These are phyloP conservation scores for Digitaria exilis DNA, from an alignment of 202 grass and related monocot species.

Conservation along the genomic window DNA sequence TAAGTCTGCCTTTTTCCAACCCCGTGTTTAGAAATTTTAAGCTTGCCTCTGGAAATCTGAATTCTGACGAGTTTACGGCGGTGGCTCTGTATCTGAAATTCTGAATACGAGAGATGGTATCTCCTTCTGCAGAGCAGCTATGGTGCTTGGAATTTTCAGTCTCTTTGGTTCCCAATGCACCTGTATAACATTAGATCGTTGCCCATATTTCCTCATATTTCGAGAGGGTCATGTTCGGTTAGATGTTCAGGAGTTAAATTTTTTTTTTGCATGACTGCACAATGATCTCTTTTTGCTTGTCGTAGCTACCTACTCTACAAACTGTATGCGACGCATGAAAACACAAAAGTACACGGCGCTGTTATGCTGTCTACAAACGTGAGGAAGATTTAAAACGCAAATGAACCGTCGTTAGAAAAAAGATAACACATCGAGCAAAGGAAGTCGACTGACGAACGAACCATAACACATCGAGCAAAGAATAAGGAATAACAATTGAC, in stretches of 20 bases:
- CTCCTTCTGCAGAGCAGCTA: not conserved
- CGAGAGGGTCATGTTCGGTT: not conserved
- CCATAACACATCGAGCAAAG: too few relatives aligned
- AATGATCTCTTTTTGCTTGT: not conserved
- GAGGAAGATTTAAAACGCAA: not conserved
- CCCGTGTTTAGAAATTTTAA: slow-evolving; percentile 14
- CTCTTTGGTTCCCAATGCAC: not conserved
- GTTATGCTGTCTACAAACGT: not conserved
- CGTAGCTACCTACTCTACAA: not conserved
- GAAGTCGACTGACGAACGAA: too few relatives aligned
- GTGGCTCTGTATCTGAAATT: too few relatives aligned
- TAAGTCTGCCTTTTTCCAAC: not conserved
- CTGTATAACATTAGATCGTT: not conserved
- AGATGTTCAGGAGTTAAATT: not conserved
- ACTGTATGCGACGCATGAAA: too few relatives aligned
- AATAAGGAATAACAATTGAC: not conserved
- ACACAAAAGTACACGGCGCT: not conserved
- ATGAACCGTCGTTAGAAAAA: not conserved
- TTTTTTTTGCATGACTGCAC: not conserved
- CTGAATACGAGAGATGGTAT: not conserved
- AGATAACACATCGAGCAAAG: too few relatives aligned
- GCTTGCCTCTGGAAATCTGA: slow-evolving; percentile 12
- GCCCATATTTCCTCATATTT: not conserved
- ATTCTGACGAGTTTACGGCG: not conserved
- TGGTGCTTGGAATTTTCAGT: not conserved